A percentile compares a stretch with the other conserved stretches of the same genome.
These are phyloP conservation scores for Leptoxyphium fumago DNA, from an alignment of 2,329 filamentous ascomycete genomes.

Conservation along the genomic window DNA sequence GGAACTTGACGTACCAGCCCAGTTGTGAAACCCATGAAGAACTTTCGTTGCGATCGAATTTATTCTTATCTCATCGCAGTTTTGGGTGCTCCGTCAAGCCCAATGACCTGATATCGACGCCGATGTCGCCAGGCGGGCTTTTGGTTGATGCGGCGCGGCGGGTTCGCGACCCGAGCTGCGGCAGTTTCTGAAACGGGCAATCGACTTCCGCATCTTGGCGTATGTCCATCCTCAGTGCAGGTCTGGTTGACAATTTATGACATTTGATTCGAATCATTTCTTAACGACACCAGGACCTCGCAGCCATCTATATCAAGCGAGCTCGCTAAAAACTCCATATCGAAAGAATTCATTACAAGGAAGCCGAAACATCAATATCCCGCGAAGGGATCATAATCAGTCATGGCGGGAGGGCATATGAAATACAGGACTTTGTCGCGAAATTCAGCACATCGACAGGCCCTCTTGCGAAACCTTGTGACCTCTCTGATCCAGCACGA, in stretches of 20 bases:
- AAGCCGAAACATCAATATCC: neutral
- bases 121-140: too few species aligned
- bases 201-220: neutral
- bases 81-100: too few species aligned
- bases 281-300: too few species aligned
- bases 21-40: conserved; percentile 35
- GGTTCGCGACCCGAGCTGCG: neutral
- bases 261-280: neutral
- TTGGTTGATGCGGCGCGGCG: too few species aligned
- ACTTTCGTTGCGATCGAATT: too few species aligned
- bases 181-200: neutral
- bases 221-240: neutral
- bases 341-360: neutral
- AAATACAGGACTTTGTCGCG: conserved; percentile 85
- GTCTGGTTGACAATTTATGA: neutral
- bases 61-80: too few species aligned
- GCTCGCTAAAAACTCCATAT: too few species aligned
- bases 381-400: conserved; percentile 4
- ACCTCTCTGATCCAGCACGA: conserved; percentile 89
- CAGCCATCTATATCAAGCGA: too few species aligned
- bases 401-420: conserved; percentile 72
- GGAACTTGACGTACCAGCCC: conserved; percentile 30
- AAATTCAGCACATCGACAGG: conserved; percentile 73
- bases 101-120: too few species aligned
- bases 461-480: conserved; percentile 87